Percentiles rank a stretch among this genome's conserved stretches.
Conservation (phyloP, 2,329 filamentous ascomycete species). For the Talaromyces amestolkiae region DNA sequence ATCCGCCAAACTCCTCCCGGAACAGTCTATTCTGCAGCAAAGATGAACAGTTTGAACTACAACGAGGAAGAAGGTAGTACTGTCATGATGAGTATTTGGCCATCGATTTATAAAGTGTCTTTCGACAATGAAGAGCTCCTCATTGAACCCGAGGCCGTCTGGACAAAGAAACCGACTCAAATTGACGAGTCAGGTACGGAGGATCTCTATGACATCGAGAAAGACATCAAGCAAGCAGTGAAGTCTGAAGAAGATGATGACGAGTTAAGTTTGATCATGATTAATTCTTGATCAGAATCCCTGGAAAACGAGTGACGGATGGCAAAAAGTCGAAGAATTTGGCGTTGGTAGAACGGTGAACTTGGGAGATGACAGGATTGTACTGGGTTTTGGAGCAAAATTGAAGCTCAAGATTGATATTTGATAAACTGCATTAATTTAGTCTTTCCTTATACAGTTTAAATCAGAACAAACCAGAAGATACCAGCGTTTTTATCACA, state of each 20-base stretch:
- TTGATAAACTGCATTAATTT: too few relatives aligned
- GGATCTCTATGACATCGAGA: neutral
- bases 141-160: slow-evolving; percentile 2
- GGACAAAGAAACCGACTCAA: neutral
- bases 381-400: neutral
- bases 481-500: too few relatives aligned
- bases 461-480: too few relatives aligned
- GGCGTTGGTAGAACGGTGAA: neutral
- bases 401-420: neutral
- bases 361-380: neutral
- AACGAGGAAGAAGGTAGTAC: neutral
- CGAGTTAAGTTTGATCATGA: neutral
- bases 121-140: neutral
- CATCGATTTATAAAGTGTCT: neutral
- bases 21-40: neutral
- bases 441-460: too few relatives aligned
- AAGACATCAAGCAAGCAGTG: neutral
- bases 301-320: neutral
- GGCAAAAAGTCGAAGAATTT: neutral
- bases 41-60: slow-evolving; percentile 4
- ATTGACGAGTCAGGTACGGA: neutral
- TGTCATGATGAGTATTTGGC: slow-evolving; percentile 11
- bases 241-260: neutral
- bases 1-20: neutral
- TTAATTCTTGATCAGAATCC: neutral